Evolutionary conservation across 1,284 basidiomycete genomes (phyloP).

Genomic region (Thelephora terrestris): DNA sequence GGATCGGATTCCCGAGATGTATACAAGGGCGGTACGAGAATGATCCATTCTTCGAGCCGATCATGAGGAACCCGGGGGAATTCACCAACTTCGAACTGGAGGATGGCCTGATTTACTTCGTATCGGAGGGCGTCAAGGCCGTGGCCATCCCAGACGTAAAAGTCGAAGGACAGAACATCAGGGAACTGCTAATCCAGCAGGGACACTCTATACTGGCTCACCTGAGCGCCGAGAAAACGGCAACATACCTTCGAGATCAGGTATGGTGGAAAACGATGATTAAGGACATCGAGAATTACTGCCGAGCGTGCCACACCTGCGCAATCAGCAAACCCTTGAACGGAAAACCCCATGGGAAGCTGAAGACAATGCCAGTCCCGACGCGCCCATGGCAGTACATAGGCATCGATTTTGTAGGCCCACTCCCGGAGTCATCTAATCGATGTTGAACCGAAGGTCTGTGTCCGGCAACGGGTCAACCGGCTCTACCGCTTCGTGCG

Average conservation of each 20-base stretch:
- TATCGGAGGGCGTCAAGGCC: no score
- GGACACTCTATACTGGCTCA: slow-evolving; percentile 23
- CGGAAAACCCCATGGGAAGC: slow-evolving; percentile 15
- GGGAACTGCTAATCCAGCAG: slow-evolving; percentile 20
- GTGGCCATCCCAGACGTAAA: no score
- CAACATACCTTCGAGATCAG: slow-evolving; percentile 16
- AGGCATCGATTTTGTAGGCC: slow-evolving; percentile 27
- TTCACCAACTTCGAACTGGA: neutral
- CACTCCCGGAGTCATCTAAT: no score
- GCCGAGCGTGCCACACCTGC: slow-evolving; percentile 17
- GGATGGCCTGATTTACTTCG: neutral
- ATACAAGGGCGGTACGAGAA: neutral
- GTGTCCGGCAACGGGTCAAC: no score
- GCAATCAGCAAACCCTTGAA: slow-evolving; percentile 13
- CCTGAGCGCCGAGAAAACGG: slow-evolving; percentile 24
- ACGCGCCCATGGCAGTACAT: slow-evolving; percentile 19
- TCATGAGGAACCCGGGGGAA: neutral
- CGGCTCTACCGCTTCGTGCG: no score
- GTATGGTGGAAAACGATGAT: slow-evolving; percentile 23
- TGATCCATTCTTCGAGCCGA: slow-evolving; percentile 3
- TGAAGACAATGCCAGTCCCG: no score
- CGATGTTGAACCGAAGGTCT: no score
- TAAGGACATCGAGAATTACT: slow-evolving; percentile 14
- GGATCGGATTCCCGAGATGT: neutral
- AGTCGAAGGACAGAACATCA: slow-evolving; percentile 10